A percentile compares a stretch with the other conserved stretches of the same genome.
These are phyloP conservation scores for Niveomyces coronatus DNA, from an alignment of 2,329 filamentous ascomycete genomes.

Conservation along the genomic window DNA sequence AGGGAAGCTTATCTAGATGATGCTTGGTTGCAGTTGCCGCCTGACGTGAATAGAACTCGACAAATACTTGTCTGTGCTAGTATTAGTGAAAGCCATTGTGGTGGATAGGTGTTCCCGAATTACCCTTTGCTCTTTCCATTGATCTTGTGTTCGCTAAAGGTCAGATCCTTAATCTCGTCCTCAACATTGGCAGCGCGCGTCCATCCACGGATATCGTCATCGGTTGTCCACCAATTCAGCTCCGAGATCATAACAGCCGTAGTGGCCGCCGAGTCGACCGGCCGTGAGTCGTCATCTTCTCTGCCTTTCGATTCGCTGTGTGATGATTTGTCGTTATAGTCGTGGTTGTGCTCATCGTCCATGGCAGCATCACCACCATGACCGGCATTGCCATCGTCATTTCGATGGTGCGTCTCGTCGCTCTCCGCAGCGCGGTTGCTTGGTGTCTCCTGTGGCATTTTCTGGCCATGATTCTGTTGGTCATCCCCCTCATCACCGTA, in stretches of 20 bases:
- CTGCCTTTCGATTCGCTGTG: conserved; percentile 50
- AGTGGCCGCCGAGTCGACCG: conserved; percentile 49
- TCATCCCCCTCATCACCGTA: conserved; percentile 51
- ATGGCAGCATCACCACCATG: conserved; percentile 26
- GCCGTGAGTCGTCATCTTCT: conserved; percentile 39
- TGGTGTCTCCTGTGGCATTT: conserved; percentile 29
- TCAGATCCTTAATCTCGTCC: conserved; percentile 79
- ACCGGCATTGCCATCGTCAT: conserved; percentile 30
- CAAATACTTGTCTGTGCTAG: conserved; percentile 55
- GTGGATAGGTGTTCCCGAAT: background rate
- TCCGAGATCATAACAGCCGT: conserved; percentile 78
- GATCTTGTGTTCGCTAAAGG: conserved; percentile 97
- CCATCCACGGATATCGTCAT: conserved; percentile 90
- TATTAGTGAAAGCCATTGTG: conserved; percentile 9
- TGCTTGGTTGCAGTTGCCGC: conserved; percentile 80
- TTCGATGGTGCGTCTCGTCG: conserved; percentile 24
- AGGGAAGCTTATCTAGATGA: conserved; percentile 56
- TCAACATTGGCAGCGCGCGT: conserved; percentile 70
- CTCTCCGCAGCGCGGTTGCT: too few species aligned
- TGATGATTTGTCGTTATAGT: conserved; percentile 23
- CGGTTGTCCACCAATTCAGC: conserved; percentile 92
- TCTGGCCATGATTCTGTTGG: conserved; percentile 22
- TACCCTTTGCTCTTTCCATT: conserved; percentile 99
- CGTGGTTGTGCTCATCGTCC: conserved; percentile 28
- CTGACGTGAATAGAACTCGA: conserved; percentile 76